A percentile compares a stretch with the other conserved stretches of the same genome.
Conservation (phyloP, 192 early-diverging fungal species). For the Backusella liffmaniae region DNA sequence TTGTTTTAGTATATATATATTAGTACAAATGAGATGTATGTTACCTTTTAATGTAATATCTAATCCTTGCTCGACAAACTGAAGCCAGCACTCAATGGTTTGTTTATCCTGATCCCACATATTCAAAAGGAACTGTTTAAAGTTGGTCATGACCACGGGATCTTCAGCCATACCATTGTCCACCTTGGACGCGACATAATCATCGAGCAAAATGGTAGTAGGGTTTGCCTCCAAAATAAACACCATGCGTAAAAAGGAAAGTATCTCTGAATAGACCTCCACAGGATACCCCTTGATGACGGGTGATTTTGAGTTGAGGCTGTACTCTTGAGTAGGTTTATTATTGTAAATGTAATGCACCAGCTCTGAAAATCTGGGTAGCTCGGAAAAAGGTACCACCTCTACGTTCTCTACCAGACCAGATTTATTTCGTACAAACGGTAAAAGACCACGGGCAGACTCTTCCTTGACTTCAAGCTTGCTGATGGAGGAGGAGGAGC, state of each 20-base stretch:
- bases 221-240: constrained; percentile 64
- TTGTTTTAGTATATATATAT: not conserved
- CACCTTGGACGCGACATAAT: constrained; percentile 43
- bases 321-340: constrained; percentile 28
- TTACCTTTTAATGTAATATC: constrained; percentile 46
- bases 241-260: constrained; percentile 63
- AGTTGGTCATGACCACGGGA: constrained; percentile 39
- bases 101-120: constrained; percentile 37
- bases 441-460: constrained; percentile 46
- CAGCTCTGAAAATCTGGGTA: constrained; percentile 32
- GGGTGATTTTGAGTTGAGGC: constrained; percentile 33
- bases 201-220: constrained; percentile 41
- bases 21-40: not conserved
- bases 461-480: constrained; percentile 58
- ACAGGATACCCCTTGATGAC: constrained; percentile 44
- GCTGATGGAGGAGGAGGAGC: constrained; percentile 34
- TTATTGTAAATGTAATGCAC: constrained; percentile 27
- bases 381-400: constrained; percentile 15
- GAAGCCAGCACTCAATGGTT: constrained; percentile 49
- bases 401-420: constrained; percentile 15
- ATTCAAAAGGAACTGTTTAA: constrained; percentile 18
- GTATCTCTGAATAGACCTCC: constrained; percentile 61
- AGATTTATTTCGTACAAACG: constrained; percentile 19
- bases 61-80: constrained; percentile 60
- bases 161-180: constrained; percentile 47